Evolutionary conservation across 139 green algal species (phyloP).

Genomic region (Coelastrella sp.): DNA sequence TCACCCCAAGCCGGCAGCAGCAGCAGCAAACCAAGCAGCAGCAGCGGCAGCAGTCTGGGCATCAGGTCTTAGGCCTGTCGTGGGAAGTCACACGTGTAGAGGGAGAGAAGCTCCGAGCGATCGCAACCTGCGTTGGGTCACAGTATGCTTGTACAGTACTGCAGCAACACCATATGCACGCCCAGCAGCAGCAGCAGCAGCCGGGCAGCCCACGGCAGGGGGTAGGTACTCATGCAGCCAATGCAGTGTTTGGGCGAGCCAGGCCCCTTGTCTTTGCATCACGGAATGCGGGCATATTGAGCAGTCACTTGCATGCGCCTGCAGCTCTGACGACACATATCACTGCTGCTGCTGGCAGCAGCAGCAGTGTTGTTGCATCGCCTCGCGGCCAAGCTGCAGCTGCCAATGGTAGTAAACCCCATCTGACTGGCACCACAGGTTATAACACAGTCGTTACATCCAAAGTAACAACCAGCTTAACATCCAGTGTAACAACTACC

Average conservation of each 20-base stretch:
- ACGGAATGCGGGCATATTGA: conserved; percentile 9
- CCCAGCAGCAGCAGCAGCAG: background rate
- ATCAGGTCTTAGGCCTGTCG: background rate
- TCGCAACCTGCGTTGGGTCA: conserved; percentile 47
- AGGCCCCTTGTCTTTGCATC: conserved; percentile 45
- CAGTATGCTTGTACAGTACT: conserved; percentile 16
- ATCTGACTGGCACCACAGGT: background rate
- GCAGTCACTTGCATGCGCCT: conserved; percentile 1
- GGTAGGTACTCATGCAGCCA: background rate
- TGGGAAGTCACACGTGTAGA: conserved; percentile 48
- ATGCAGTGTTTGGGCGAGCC: conserved; percentile 7
- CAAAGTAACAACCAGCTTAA: too few species aligned
- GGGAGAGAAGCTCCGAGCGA: conserved; percentile 53
- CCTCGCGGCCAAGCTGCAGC: background rate
- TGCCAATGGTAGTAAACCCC: background rate
- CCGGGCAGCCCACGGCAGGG: background rate
- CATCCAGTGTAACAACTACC: too few species aligned
- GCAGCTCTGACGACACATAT: background rate
- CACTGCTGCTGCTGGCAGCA: conserved; percentile 1
- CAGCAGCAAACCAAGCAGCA: background rate
- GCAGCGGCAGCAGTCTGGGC: conserved; percentile 12
- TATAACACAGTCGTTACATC: too few species aligned
- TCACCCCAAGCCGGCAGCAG: background rate
- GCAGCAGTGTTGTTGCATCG: background rate
- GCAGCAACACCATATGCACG: background rate